Evolutionary conservation across 306 rosid species (phyloP).

Genomic region (Citrullus colocynthis): DNA sequence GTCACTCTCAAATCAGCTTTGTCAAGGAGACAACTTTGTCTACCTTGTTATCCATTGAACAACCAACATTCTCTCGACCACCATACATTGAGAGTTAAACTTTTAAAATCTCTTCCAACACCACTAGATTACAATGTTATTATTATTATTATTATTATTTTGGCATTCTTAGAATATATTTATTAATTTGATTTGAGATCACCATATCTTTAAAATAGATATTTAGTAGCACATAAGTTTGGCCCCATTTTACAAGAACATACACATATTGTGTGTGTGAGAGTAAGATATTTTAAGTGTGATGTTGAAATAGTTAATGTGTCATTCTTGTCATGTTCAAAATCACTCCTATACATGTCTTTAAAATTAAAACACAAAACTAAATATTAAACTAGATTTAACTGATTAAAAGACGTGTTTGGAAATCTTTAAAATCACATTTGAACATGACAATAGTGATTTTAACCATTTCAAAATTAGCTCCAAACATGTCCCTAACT

Average conservation of each 20-base stretch:
- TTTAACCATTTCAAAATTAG: no score
- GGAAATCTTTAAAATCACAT: no score
- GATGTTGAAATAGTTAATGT: no score
- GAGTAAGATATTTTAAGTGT: background rate
- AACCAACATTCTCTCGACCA: background rate
- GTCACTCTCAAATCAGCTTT: background rate
- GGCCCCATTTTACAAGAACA: background rate
- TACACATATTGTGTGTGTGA: background rate
- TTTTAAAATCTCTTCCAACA: background rate
- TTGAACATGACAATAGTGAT: no score
- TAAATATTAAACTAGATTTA: no score
- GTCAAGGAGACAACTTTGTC: constrained; percentile 6
- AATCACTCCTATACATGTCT: no score
- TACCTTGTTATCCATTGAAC: background rate
- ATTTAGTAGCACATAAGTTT: background rate
- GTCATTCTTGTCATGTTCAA: no score
- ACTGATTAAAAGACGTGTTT: no score
- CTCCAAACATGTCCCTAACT: no score
- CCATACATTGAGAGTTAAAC: background rate
- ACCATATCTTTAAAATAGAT: background rate
- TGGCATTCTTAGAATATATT: background rate
- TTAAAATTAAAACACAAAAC: no score
- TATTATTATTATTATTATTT: background rate
- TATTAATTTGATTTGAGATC: background rate
- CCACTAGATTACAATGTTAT: background rate